Evolutionary conservation across 1,284 basidiomycete species (phyloP), one percentile per base, ranked within the genome.

Genomic region (Cerrena zonata): DNA sequence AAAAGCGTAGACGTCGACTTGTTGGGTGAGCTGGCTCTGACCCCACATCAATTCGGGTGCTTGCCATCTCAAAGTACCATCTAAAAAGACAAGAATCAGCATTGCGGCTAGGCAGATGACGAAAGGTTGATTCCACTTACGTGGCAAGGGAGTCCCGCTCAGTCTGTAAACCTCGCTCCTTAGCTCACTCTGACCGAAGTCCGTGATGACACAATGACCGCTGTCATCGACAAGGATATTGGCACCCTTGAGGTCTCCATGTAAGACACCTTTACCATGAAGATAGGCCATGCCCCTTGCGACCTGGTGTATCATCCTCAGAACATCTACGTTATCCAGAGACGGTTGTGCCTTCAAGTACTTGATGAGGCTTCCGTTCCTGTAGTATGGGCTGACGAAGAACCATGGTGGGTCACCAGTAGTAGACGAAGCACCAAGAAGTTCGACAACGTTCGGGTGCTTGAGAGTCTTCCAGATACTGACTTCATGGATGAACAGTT

Each of bases 161-260:
- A 84, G 65, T 24, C 78, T 73, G 58, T 75, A 80, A 2, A 76
- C 81, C 61, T 89, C 86, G 22, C 73, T 77, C 69, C 82, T 86
- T 75, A 91, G 81, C 65, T 86, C 82, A 58, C 78, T 85, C 64
- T 90, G 83, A 0, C 86, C 87, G 63, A 91, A 91, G 61, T 90
- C 87, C 12, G 84, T 79, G 49, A 91, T 80, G 36, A 89, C 72
- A 54, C 86, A 89, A 46, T 73, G 77, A 10, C 76, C 70, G 2
- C 73, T 66, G 57, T 87, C 82, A 57, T 84, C 78, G 10, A 91
- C 79, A 2, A 91, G 75, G 5, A 91, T 77, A 63, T 91, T 91
- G 2, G 82, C 72, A 5, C 78, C 86, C 82, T 87, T 89, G 50
- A 89, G 69, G 66, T 89, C 84, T 1, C 85, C 87, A 61, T 90